Conservation (phyloP, 2,329 filamentous ascomycete genomes). For the Pseudogymnoascus sp. region DNA sequence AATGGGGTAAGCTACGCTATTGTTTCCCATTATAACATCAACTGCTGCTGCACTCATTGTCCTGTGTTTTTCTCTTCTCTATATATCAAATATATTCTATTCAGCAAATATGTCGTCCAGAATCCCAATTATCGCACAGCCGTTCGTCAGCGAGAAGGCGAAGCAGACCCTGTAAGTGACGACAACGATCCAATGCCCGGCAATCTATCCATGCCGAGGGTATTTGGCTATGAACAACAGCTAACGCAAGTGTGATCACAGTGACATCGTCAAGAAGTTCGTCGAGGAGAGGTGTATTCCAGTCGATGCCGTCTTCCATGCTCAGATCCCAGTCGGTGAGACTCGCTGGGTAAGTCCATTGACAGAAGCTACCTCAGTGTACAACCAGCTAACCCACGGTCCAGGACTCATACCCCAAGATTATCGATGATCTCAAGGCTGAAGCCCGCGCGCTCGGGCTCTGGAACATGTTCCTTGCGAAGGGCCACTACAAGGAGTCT, state of each 20-base stretch:
- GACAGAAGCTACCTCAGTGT: background rate
- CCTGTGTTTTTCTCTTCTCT: background rate
- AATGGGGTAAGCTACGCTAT: conserved; percentile 10
- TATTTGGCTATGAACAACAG: conserved; percentile 4
- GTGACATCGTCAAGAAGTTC: conserved; percentile 83
- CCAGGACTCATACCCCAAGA: conserved; percentile 59
- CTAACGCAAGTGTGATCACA: background rate
- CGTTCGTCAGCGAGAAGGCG: conserved; percentile 69
- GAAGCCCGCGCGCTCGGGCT: conserved; percentile 78
- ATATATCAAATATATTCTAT: conserved; percentile 11
- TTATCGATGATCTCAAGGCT: conserved; percentile 84
- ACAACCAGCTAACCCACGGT: background rate
- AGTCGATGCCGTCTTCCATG: conserved; percentile 72
- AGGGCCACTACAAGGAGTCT: conserved; percentile 90
- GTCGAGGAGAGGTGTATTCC: conserved; percentile 93
- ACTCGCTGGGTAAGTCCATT: conserved; percentile 55
- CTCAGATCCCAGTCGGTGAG: conserved; percentile 71
- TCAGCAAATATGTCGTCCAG: conserved; percentile 37
- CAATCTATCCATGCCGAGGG: background rate
- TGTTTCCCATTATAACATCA: conserved; percentile 2
- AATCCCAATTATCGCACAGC: conserved; percentile 42
- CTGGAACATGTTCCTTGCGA: conserved; percentile 98
- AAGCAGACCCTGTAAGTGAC: conserved; percentile 59
- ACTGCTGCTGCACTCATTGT: background rate
- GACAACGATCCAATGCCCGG: background rate